A percentile compares a stretch with the other conserved stretches of the same genome.
phyloP scores from a whole-genome alignment of 148 eudicot genomes.

The Heliosperma pusillum region DNA sequence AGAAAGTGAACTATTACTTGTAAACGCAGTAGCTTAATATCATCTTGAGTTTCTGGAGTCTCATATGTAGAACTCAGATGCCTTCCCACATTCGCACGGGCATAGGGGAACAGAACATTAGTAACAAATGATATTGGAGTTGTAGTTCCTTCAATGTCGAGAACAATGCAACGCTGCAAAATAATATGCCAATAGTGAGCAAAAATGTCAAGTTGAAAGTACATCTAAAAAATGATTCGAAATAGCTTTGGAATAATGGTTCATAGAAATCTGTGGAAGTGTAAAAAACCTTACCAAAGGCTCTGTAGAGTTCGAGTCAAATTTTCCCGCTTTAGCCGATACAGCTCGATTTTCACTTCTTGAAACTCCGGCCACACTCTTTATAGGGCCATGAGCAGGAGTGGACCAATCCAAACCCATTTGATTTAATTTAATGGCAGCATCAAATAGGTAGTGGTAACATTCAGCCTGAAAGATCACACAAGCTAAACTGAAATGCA shows the following conservation, averaged over 20 bases:
- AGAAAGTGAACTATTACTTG: constrained; percentile 50
- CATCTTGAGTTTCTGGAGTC: constrained; percentile 77
- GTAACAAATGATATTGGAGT: constrained; percentile 97
- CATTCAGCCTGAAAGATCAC: constrained; percentile 73
- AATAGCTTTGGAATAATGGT: background rate
- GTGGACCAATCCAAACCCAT: constrained; percentile 80
- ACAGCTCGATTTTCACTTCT: constrained; percentile 27
- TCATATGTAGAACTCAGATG: constrained; percentile 84
- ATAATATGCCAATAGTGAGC: background rate
- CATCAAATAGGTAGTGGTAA: constrained; percentile 92
- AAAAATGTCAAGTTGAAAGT: background rate
- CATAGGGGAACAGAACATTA: constrained; percentile 93
- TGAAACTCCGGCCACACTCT: constrained; percentile 28
- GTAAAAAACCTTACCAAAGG: constrained; percentile 14
- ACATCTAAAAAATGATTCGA: background rate
- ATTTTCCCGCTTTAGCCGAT: constrained; percentile 21
- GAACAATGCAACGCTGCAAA: constrained; percentile 84
- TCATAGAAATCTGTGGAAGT: background rate
- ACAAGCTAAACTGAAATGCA: constrained; percentile 7
- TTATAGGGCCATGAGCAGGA: constrained; percentile 71
- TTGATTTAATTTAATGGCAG: constrained; percentile 84
- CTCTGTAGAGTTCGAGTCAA: constrained; percentile 14
- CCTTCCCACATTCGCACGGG: constrained; percentile 77
- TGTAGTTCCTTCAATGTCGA: constrained; percentile 98
- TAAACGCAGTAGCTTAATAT: constrained; percentile 68